phyloP scores from a whole-genome alignment of 2,329 filamentous ascomycete genomes.

The Rosellinia necatrix region DNA sequence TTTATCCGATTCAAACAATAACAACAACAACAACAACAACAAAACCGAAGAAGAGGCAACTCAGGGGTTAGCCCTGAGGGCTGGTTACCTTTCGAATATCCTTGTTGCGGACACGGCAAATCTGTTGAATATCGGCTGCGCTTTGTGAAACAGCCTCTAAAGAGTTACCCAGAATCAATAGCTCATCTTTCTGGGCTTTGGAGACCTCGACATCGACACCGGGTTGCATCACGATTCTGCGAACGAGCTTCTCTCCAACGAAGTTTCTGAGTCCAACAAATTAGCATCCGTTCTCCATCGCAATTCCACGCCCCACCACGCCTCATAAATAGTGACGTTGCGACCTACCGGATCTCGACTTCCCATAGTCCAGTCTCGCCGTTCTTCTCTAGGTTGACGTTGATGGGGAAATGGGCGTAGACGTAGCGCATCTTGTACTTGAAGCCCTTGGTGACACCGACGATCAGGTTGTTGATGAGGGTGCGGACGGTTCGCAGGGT shows the following conservation, averaged over 20 bases:
- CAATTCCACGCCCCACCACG: slow-evolving; percentile 14
- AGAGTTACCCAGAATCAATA: slow-evolving; percentile 89
- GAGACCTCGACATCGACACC: slow-evolving; percentile 92
- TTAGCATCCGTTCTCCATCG: slow-evolving; percentile 36
- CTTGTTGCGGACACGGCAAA: slow-evolving; percentile 99
- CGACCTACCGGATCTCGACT: slow-evolving; percentile 94
- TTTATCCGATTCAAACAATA: neutral
- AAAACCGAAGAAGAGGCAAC: too few relatives aligned
- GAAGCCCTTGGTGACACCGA: slow-evolving; percentile 98
- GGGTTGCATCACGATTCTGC: slow-evolving; percentile 83
- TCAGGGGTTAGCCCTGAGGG: neutral
- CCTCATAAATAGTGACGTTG: slow-evolving; percentile 15
- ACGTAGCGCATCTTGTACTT: slow-evolving; percentile 99
- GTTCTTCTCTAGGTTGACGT: slow-evolving; percentile 99
- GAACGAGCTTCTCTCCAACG: slow-evolving; percentile 99
- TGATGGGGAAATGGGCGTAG: slow-evolving; percentile 99
- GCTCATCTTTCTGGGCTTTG: slow-evolving; percentile 96
- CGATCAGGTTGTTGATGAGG: slow-evolving; percentile 98
- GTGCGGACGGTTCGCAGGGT: slow-evolving; percentile 97
- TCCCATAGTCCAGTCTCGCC: slow-evolving; percentile 82
- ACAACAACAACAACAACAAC: too few relatives aligned
- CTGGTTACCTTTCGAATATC: slow-evolving; percentile 95
- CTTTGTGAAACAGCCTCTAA: slow-evolving; percentile 97
- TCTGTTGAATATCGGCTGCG: slow-evolving; percentile 99
- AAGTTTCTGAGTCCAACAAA: slow-evolving; percentile 73